Conservation (phyloP, 108 stramenopile species). For the Hondaea fermentalgiana region DNA sequence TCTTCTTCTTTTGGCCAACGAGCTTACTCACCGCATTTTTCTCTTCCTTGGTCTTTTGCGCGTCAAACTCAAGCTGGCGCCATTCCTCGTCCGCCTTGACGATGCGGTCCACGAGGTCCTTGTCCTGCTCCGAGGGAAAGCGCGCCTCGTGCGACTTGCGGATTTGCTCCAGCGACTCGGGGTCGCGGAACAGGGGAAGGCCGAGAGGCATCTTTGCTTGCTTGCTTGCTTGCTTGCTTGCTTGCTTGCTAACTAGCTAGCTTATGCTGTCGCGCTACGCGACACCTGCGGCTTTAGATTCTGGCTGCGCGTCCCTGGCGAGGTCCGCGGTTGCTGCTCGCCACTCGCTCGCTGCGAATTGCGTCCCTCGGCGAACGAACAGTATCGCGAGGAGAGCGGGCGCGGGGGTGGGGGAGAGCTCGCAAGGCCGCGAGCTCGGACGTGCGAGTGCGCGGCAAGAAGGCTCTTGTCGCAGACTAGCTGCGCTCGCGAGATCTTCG, state of each 20-base stretch:
- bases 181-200: neutral
- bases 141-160: neutral
- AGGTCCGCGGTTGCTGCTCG: no score
- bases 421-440: no score
- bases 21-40: slow-evolving; percentile 79
- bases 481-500: no score
- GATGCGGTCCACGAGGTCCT: neutral
- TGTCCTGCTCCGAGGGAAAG: neutral
- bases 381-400: no score
- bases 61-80: slow-evolving; percentile 14
- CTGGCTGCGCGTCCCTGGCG: neutral
- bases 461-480: no score
- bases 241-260: no score
- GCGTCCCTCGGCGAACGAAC: no score
- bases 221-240: neutral
- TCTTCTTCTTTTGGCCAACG: slow-evolving; percentile 85
- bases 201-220: neutral
- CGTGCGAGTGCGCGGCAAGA: no score
- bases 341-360: no score
- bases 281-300: neutral
- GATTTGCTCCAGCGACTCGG: slow-evolving; percentile 8
- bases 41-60: slow-evolving; percentile 49
- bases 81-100: slow-evolving; percentile 13
- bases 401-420: no score
- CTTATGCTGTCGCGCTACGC: no score